Evolutionary conservation across 2,329 filamentous ascomycete genomes (phyloP).

Genomic region (Emergomyces orientalis): DNA sequence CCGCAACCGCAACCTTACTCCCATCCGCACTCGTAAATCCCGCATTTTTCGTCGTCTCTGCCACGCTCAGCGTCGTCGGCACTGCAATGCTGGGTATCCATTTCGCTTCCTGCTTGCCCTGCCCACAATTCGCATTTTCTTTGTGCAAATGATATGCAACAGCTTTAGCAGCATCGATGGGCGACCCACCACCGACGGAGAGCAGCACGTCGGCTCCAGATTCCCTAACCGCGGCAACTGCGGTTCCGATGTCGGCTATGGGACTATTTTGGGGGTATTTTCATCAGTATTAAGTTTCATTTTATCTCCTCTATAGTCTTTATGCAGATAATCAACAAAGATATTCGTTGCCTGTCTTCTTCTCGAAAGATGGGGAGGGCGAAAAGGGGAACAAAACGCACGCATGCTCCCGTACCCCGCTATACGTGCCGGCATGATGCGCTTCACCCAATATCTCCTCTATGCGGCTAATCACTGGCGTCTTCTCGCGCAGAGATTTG

Average conservation of each 20-base stretch:
- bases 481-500: conserved; percentile 13
- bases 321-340: neutral
- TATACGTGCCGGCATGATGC: conserved; percentile 12
- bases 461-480: conserved; percentile 13
- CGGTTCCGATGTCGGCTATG: conserved; percentile 13
- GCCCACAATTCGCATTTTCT: neutral
- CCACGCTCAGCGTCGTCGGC: conserved; percentile 15
- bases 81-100: conserved; percentile 14
- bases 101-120: conserved; percentile 4
- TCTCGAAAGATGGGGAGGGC: neutral
- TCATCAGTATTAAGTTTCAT: neutral
- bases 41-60: conserved; percentile 13
- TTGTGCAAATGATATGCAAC: conserved; percentile 12
- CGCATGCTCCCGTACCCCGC: conserved; percentile 14
- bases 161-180: conserved; percentile 14
- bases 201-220: conserved; percentile 13
- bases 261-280: conserved; percentile 8
- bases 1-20: conserved; percentile 13
- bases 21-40: conserved; percentile 13
- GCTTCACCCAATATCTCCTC: conserved; percentile 5
- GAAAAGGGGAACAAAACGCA: neutral
- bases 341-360: neutral
- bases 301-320: neutral
- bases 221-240: conserved; percentile 4
- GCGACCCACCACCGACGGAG: conserved; percentile 14